Percentiles rank a stretch among this genome's conserved stretches.
Evolutionary conservation across 2,329 filamentous ascomycete genomes (phyloP).

Genomic region (Achaetomium macrosporum): DNA sequence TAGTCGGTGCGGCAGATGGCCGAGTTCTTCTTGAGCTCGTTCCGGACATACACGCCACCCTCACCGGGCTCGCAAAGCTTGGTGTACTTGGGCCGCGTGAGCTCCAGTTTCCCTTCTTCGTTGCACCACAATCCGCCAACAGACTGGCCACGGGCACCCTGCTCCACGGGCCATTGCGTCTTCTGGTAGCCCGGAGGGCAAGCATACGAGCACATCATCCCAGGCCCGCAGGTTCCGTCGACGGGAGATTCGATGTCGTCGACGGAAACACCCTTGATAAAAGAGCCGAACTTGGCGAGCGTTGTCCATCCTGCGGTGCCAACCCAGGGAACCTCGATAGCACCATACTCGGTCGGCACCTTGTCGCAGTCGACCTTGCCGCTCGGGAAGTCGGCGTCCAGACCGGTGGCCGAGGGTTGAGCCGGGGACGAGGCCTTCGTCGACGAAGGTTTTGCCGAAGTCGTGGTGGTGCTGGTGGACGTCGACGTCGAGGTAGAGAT

Average conservation of each 20-base stretch:
- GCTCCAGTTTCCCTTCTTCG: conserved; percentile 61
- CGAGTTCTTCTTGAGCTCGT: conserved; percentile 61
- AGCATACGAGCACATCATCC: conserved; percentile 82
- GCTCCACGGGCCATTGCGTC: conserved; percentile 73
- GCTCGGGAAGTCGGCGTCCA: conserved; percentile 67
- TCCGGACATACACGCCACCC: conserved; percentile 66
- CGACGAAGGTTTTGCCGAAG: background rate
- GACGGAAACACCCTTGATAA: conserved; percentile 49
- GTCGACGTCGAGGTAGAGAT: conserved; percentile 13
- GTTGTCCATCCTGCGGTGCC: conserved; percentile 71
- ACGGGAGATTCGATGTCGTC: conserved; percentile 59
- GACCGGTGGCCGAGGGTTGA: conserved; percentile 39
- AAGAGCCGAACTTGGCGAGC: conserved; percentile 60
- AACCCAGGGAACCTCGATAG: conserved; percentile 63
- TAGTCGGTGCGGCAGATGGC: conserved; percentile 94
- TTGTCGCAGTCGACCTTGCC: conserved; percentile 62
- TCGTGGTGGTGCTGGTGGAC: conserved; percentile 24
- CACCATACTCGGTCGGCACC: conserved; percentile 80
- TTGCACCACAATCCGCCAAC: conserved; percentile 85
- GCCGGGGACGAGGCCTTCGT: conserved; percentile 21
- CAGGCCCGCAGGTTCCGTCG: conserved; percentile 54
- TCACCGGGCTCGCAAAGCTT: conserved; percentile 71
- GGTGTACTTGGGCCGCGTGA: conserved; percentile 62
- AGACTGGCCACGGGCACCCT: conserved; percentile 76
- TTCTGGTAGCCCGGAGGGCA: conserved; percentile 92